Conservation (phyloP, 2,329 filamentous ascomycete genomes). For the Penicillium sp. region DNA sequence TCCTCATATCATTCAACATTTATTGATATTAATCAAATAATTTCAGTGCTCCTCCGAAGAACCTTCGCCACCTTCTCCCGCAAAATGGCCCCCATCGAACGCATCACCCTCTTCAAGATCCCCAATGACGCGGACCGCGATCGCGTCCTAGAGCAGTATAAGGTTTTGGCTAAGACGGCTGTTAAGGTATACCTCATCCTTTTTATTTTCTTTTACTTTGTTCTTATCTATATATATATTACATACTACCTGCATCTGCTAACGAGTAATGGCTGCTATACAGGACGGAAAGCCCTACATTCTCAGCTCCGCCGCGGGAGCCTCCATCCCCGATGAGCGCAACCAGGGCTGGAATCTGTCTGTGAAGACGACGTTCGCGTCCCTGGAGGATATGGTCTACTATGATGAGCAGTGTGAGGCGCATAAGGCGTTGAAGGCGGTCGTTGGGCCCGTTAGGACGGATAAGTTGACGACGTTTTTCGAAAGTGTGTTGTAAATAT, state of each 20-base stretch:
- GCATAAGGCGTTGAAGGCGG: constrained; percentile 43
- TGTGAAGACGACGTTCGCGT: constrained; percentile 56
- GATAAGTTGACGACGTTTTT: constrained; percentile 33
- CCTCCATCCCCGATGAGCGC: constrained; percentile 50
- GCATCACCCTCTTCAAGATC: constrained; percentile 49
- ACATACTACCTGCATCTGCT: too few species aligned
- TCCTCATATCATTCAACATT: too few species aligned
- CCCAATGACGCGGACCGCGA: constrained; percentile 40
- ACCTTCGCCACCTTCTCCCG: not conserved
- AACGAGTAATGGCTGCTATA: too few species aligned
- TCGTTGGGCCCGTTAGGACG: constrained; percentile 25
- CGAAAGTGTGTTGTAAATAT: constrained; percentile 28
- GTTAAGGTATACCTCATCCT: too few species aligned
- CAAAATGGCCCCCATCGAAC: constrained; percentile 39
- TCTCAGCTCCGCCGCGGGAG: constrained; percentile 48
- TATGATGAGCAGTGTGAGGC: constrained; percentile 56
- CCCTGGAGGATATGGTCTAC: constrained; percentile 59
- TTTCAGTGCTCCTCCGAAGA: too few species aligned
- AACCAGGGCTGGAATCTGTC: constrained; percentile 59
- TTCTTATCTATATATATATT: too few species aligned
- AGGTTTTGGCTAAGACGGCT: constrained; percentile 37
- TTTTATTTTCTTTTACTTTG: too few species aligned
- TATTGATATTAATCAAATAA: too few species aligned
- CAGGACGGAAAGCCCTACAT: constrained; percentile 67
- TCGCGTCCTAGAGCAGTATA: constrained; percentile 40